phyloP scores from a whole-genome alignment of 305 asterid species.

The Fraxinus baroniana region DNA sequence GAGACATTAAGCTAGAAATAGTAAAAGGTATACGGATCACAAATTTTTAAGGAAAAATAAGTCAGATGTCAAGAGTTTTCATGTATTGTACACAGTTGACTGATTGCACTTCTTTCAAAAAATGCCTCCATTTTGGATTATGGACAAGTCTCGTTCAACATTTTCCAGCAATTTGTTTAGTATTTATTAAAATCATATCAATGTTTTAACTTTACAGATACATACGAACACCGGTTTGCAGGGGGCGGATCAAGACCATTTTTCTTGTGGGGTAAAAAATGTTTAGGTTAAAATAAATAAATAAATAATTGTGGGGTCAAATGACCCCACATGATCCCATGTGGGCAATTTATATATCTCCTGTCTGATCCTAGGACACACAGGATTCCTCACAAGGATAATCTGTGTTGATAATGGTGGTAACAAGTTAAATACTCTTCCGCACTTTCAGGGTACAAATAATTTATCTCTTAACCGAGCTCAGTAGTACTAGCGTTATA shows the following conservation, averaged over 20 bases:
- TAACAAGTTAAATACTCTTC: not conserved
- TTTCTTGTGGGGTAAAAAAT: no score
- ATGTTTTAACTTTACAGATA: not conserved
- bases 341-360: not conserved
- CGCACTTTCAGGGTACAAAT: not conserved
- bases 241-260: no score
- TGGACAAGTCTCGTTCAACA: slow-evolving; percentile 1
- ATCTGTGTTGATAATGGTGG: not conserved
- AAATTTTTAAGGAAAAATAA: not conserved
- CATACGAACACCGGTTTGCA: not conserved
- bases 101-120: not conserved
- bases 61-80: slow-evolving; percentile 15
- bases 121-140: slow-evolving; percentile 9
- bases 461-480: not conserved
- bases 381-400: not conserved
- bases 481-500: not conserved
- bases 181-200: not conserved
- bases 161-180: slow-evolving; percentile 14
- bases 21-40: not conserved
- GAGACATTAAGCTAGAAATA: slow-evolving; percentile 13
- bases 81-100: slow-evolving; percentile 4
- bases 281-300: no score
- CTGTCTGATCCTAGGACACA: slow-evolving; percentile 3
- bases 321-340: no score
- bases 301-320: no score